A percentile compares a stretch with the other conserved stretches of the same genome.
Evolutionary conservation across 2,329 filamentous ascomycete species (phyloP).

Genomic region (Botryosphaeria dothidea): DNA sequence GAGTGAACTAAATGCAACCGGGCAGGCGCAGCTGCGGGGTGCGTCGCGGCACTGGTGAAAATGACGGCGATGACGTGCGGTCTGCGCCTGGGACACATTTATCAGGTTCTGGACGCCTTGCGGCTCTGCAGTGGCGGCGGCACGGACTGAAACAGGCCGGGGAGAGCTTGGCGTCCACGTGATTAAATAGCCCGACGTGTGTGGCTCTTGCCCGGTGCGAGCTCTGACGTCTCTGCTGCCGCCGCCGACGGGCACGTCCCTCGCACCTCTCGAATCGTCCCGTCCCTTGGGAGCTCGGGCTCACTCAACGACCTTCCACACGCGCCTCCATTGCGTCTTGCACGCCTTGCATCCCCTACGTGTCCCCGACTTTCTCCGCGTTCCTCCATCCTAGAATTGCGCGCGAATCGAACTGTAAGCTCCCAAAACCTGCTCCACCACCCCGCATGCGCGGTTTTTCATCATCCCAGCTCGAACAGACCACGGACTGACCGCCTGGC

Average conservation of each 20-base stretch:
- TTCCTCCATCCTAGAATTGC: not conserved
- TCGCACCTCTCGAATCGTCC: slow-evolving; percentile 1
- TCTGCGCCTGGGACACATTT: not conserved
- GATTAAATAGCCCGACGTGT: not conserved
- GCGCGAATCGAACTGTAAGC: not conserved
- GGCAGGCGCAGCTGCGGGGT: not conserved
- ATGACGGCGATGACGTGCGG: slow-evolving; percentile 7
- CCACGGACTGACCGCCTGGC: slow-evolving; percentile 17
- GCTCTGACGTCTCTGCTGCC: slow-evolving; percentile 3
- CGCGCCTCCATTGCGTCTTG: not conserved
- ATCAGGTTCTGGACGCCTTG: slow-evolving; percentile 10
- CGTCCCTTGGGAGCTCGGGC: slow-evolving; percentile 1
- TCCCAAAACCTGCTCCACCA: not conserved
- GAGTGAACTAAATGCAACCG: too few relatives aligned
- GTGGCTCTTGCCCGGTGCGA: not conserved
- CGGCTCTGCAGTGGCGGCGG: slow-evolving; percentile 1
- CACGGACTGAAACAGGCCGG: slow-evolving; percentile 8
- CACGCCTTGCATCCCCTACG: slow-evolving; percentile 14
- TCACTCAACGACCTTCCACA: slow-evolving; percentile 2
- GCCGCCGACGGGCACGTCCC: not conserved
- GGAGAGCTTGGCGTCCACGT: slow-evolving; percentile 6
- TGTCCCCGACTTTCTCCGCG: not conserved
- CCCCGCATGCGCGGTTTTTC: slow-evolving; percentile 9
- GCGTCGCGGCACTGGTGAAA: not conserved
- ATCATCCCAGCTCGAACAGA: slow-evolving; percentile 10